Evolutionary conservation across 73 alveolate species (phyloP), one percentile per base, ranked within the genome.

Genomic region (Diophrys appendiculata): DNA sequence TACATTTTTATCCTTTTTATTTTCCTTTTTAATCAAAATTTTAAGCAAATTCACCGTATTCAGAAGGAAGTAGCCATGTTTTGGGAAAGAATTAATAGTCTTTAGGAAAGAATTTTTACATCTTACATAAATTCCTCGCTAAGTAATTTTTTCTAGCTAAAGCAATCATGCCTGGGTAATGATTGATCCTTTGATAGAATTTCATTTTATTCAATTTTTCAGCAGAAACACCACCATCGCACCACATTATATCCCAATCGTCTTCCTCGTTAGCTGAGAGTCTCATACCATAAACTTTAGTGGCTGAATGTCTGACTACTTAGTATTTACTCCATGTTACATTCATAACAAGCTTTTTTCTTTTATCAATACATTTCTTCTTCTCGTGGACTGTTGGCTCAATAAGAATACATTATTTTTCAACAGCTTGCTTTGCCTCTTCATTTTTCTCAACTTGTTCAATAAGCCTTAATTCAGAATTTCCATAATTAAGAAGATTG

Each of bases 141-240:
- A 96, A 77, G 78, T 88, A 93, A 84, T 96, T 96, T 80, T 96
- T 96, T 70, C 98, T 79, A 0, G 98, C 97, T 52, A 96, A 78
- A 60, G 83, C 91, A 73, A 70, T 90, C 93, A 96, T 96, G 0
- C 98, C 96, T 43, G 98, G 98, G 72, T 93, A 96, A 73, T 96
- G 98, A 77, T 94, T 94, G 70, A 93, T 88, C 81, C 91, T 90
- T 80, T 96, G 95, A 73, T 93, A 90, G 28, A 93, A 80, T 77
- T 78, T 90, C 83, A 92, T 80, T 73, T 87, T 85, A 72, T 78
- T 74, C 76, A 92, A 69, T 53, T 76, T 74, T 30, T 92, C 97
- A 1, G 91, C 84, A 0, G 91, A 90, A 26, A 83, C 74, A 13
- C 91, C 92, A 29, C 84, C 73, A 67, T 92, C 97, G 65, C 80